Conservation (phyloP, 805 yeast genomes). For the Wickerhamiella vanderwaltii region DNA sequence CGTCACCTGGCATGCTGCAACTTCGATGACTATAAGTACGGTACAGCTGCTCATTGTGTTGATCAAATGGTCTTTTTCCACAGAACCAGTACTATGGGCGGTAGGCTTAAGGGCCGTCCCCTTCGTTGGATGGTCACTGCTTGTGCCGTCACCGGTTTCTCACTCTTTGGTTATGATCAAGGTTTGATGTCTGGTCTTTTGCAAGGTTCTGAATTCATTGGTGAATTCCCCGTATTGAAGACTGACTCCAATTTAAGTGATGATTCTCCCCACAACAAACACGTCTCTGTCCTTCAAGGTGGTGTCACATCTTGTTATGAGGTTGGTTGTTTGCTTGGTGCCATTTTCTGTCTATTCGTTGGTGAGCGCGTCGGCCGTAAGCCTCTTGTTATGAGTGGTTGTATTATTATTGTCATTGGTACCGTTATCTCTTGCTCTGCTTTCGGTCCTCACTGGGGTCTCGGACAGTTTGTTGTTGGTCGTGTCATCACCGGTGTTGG, state of each 20-base stretch:
- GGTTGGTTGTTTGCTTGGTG: slow-evolving; percentile 66
- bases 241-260: not conserved
- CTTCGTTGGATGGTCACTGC: slow-evolving; percentile 40
- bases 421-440: slow-evolving; percentile 45
- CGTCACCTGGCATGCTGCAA: slow-evolving; percentile 1
- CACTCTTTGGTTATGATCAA: slow-evolving; percentile 29
- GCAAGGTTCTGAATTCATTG: slow-evolving; percentile 39
- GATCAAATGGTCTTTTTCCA: too few species aligned
- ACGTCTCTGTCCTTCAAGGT: slow-evolving; percentile 55
- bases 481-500: slow-evolving; percentile 66
- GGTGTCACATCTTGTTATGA: slow-evolving; percentile 47
- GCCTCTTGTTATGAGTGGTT: slow-evolving; percentile 45
- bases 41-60: not conserved
- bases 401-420: slow-evolving; percentile 46
- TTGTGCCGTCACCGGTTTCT: slow-evolving; percentile 52
- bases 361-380: slow-evolving; percentile 62
- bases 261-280: slow-evolving; percentile 25
- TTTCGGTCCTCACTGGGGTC: slow-evolving; percentile 30
- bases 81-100: slow-evolving; percentile 42
- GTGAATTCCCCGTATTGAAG: slow-evolving; percentile 40
- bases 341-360: slow-evolving; percentile 44
- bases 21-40: not conserved
- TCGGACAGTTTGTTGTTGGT: slow-evolving; percentile 65
- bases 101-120: slow-evolving; percentile 42
- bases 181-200: slow-evolving; percentile 26